Evolutionary conservation across 331 rosid genomes (phyloP), one percentile per base, ranked within the genome.

Genomic region (Quercus phellos): DNA sequence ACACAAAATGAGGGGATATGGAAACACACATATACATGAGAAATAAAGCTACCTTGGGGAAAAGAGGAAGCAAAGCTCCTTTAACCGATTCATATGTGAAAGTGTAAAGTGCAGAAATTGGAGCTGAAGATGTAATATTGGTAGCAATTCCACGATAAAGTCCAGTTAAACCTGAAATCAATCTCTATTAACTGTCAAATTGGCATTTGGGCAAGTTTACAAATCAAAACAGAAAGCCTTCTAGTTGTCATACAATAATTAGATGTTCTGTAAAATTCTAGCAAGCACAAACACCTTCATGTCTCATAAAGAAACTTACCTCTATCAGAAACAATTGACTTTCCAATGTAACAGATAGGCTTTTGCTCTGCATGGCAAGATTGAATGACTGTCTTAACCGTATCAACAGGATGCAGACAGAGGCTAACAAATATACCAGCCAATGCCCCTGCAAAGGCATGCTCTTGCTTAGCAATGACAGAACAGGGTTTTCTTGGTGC

Each of bases 401-500:
- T 94, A 85, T 94, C 99, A 85, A 92, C 84, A 14, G 98, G 99
- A 86, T 94, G 99, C 69, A 94, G 85, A 87, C 96, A 88, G 84
- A 90, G 89, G 88, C 98, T 94, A 75, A 92, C 99, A 86, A 92
- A 88, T 77, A 88, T 11, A 84, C 99, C 99, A 64, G 99, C 88
- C 83, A 94, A 87, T 4, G 99, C 99, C 81, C 99, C 99, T 34
- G 99, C 94, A 85, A 94, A 86, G 66, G 98, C 99, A 81, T 94
- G 96, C 58, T 85, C 90, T 90, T 87, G 94, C 88, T 84, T 94
- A 38, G 87, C 89, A 68, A 87, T 81, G 85, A 73, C 63, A 75
- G 73, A 82, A 66, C 18, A 66, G 78, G 81, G 84, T 72, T 89
- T 90, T 76, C 61, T 82, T 77, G 18, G 8, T 60, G 83, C 78